phyloP scores from a whole-genome alignment of 73 alveolate species.

The Paramecium octaurelia region DNA sequence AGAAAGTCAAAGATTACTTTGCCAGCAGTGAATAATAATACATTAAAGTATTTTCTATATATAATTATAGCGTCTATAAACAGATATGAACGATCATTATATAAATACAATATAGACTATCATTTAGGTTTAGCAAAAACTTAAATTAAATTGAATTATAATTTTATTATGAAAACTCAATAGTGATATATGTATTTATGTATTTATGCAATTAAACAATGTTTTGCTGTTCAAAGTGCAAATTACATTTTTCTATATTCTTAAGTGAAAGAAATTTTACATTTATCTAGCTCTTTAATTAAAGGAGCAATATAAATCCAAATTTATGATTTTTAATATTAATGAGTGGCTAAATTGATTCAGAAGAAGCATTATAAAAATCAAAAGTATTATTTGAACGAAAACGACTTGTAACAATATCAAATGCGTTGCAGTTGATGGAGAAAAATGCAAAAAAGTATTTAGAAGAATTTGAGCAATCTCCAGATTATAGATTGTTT shows the following conservation, averaged over 20 bases:
- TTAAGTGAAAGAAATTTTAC: not conserved
- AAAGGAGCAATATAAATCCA: not conserved
- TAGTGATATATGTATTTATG: not conserved
- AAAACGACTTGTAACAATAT: slow-evolving; percentile 16
- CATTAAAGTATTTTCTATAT: not conserved
- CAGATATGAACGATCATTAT: not conserved
- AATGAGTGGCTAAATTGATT: slow-evolving; percentile 29
- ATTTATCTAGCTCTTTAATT: not conserved
- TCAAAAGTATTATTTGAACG: not conserved
- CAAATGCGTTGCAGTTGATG: not conserved
- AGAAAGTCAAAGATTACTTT: not conserved
- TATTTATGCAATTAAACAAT: not conserved
- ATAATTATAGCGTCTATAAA: not conserved
- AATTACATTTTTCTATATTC: not conserved
- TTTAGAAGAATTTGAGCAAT: not conserved
- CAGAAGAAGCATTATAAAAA: not conserved
- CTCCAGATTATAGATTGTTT: slow-evolving; percentile 30
- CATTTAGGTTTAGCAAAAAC: not conserved
- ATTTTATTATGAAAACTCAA: not conserved
- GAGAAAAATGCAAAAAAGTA: not conserved
- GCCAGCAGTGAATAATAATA: not conserved
- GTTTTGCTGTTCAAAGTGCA: not conserved
- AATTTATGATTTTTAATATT: not conserved
- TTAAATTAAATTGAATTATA: not conserved
- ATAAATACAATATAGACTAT: not conserved